Conservation (phyloP, 1,284 basidiomycete genomes). For the Austropuccinia psidii region DNA sequence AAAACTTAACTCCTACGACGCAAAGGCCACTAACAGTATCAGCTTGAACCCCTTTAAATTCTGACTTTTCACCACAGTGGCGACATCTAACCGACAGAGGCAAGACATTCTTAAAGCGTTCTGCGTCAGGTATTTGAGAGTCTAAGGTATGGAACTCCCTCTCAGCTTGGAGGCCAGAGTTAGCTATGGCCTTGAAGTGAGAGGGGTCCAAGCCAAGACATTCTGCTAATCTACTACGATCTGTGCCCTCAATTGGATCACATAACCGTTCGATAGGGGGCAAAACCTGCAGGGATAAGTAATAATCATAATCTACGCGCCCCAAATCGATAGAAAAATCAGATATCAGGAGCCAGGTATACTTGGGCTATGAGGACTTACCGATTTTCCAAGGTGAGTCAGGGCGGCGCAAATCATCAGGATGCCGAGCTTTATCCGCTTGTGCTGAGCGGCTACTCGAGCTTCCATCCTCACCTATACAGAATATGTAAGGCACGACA, state of each 20-base stretch:
- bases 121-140: constrained; percentile 77
- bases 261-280: constrained; percentile 92
- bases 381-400: constrained; percentile 64
- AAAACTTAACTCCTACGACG: constrained; percentile 50
- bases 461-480: constrained; percentile 67
- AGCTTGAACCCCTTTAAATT: constrained; percentile 62
- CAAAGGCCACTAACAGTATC: constrained; percentile 54
- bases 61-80: constrained; percentile 58
- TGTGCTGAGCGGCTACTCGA: constrained; percentile 63
- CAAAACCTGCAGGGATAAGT: constrained; percentile 81
- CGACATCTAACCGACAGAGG: constrained; percentile 67
- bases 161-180: constrained; percentile 53
- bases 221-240: constrained; percentile 80
- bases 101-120: constrained; percentile 69
- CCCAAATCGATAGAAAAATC: neutral
- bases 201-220: constrained; percentile 85
- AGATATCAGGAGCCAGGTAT: neutral
- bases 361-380: constrained; percentile 48
- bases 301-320: constrained; percentile 73
- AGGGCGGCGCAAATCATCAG: constrained; percentile 75
- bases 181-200: constrained; percentile 57
- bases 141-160: constrained; percentile 72
- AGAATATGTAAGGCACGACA: constrained; percentile 95
- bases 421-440: constrained; percentile 84
- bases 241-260: constrained; percentile 92